A percentile compares a stretch with the other conserved stretches of the same genome.
Evolutionary conservation across 257 asterid genomes (phyloP).

Genomic region (Cinchona pubescens): DNA sequence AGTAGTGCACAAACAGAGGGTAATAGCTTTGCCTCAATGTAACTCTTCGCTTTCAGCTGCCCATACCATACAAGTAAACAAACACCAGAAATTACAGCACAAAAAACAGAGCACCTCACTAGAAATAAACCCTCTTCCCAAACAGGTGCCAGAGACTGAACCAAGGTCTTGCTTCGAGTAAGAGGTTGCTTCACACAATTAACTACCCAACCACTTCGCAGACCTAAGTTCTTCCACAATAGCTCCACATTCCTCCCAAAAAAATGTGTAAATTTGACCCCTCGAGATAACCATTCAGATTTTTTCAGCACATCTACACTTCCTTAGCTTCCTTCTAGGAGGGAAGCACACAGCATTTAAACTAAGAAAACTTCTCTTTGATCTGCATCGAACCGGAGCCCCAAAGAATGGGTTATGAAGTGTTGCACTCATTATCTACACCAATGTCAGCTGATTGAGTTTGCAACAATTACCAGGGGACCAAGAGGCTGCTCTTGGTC

Average conservation of each 20-base stretch:
- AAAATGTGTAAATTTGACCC: slow-evolving; percentile 55
- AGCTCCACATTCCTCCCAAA: slow-evolving; percentile 61
- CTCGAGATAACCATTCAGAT: slow-evolving; percentile 67
- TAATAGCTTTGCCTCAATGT: slow-evolving; percentile 66
- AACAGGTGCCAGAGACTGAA: slow-evolving; percentile 57
- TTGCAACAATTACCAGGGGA: slow-evolving; percentile 60
- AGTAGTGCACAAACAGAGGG: slow-evolving; percentile 73
- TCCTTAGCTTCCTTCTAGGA: slow-evolving; percentile 32
- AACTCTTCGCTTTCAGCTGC: slow-evolving; percentile 68
- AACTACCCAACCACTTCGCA: slow-evolving; percentile 55
- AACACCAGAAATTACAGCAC: slow-evolving; percentile 77
- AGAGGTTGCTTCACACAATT: slow-evolving; percentile 69
- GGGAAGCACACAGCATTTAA: slow-evolving; percentile 36
- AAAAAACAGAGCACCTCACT: slow-evolving; percentile 74
- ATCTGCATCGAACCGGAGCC: slow-evolving; percentile 48
- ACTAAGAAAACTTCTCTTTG: slow-evolving; percentile 29
- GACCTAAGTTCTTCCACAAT: slow-evolving; percentile 63
- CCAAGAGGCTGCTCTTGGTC: slow-evolving; percentile 89
- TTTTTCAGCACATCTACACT: slow-evolving; percentile 55
- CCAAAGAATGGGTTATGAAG: slow-evolving; percentile 62
- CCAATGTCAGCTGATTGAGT: slow-evolving; percentile 19
- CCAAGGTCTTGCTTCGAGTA: slow-evolving; percentile 54
- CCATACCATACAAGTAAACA: slow-evolving; percentile 84
- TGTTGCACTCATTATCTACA: slow-evolving; percentile 49
- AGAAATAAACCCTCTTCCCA: slow-evolving; percentile 92